A percentile compares a stretch with the other conserved stretches of the same genome.
These are phyloP conservation scores for Aspergillus aculeatinus DNA, from an alignment of 2,329 filamentous ascomycete genomes.

Conservation along the genomic window DNA sequence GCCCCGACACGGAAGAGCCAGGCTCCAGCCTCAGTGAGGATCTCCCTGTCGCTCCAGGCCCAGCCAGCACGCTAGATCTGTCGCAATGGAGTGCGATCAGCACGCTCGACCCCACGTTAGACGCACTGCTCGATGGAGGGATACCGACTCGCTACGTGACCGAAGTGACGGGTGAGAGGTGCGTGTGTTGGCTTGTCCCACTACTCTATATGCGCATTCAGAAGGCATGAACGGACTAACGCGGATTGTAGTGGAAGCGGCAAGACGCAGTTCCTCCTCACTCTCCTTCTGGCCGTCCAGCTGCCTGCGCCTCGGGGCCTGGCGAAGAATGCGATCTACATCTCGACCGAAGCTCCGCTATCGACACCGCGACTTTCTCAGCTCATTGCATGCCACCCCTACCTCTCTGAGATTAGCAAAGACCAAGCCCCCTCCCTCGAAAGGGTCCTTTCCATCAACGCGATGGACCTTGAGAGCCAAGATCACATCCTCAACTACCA, in stretches of 20 bases:
- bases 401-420: conserved; percentile 50
- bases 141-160: conserved; percentile 78
- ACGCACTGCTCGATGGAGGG: conserved; percentile 71
- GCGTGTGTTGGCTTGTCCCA: conserved; percentile 3
- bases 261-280: conserved; percentile 91
- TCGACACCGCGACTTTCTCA: conserved; percentile 79
- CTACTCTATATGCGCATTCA: neutral
- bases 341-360: conserved; percentile 86
- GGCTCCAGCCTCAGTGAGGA: conserved; percentile 26
- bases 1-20: conserved; percentile 15
- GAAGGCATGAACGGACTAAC: neutral
- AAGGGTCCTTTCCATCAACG: conserved; percentile 74
- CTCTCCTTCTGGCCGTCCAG: conserved; percentile 79
- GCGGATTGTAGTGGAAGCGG: conserved; percentile 67
- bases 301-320: conserved; percentile 72
- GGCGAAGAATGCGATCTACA: conserved; percentile 76
- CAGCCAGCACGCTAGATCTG: conserved; percentile 32
- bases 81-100: conserved; percentile 64
- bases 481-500: conserved; percentile 94
- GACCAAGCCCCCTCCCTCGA: conserved; percentile 64
- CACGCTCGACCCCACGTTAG: conserved; percentile 73
- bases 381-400: conserved; percentile 67
- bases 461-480: conserved; percentile 88
- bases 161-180: conserved; percentile 90
- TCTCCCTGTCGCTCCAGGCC: conserved; percentile 17